phyloP scores from a whole-genome alignment of 2,329 filamentous ascomycete species.

The Pyricularia grisea region DNA sequence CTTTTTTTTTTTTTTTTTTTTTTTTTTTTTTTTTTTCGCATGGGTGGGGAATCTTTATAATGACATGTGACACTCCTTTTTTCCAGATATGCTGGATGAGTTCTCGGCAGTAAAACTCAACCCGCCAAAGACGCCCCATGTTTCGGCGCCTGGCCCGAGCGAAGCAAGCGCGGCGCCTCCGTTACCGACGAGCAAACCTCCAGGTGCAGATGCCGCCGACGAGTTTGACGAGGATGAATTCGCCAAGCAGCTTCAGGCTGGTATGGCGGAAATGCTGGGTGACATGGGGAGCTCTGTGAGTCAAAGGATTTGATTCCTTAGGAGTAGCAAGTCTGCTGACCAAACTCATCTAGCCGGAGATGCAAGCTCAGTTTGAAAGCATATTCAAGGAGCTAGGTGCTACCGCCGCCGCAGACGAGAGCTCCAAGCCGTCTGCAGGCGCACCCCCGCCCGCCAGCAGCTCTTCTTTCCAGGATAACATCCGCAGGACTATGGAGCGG shows the following conservation, averaged over 20 bases:
- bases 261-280: conserved; percentile 77
- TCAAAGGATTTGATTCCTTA: not conserved
- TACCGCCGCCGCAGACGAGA: conserved; percentile 29
- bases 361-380: conserved; percentile 69
- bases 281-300: conserved; percentile 55
- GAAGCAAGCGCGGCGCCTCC: conserved; percentile 14
- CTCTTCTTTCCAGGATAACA: conserved; percentile 79
- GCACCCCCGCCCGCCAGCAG: conserved; percentile 14
- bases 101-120: conserved; percentile 62
- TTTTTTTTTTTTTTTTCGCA: not conserved
- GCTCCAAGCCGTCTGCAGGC: conserved; percentile 15
- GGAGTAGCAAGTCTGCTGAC: not conserved
- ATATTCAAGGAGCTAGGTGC: conserved; percentile 65
- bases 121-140: not conserved
- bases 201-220: conserved; percentile 15
- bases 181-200: conserved; percentile 3
- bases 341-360: conserved; percentile 42
- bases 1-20: not conserved
- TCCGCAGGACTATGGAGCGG: conserved; percentile 87
- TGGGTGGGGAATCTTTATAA: not conserved
- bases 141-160: conserved; percentile 21
- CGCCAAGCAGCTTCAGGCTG: conserved; percentile 74
- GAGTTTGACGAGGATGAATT: conserved; percentile 67
- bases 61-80: not conserved
- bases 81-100: conserved; percentile 79